Conservation (phyloP, 1,284 basidiomycete species). For the Melampsora abietis-canadensis region DNA sequence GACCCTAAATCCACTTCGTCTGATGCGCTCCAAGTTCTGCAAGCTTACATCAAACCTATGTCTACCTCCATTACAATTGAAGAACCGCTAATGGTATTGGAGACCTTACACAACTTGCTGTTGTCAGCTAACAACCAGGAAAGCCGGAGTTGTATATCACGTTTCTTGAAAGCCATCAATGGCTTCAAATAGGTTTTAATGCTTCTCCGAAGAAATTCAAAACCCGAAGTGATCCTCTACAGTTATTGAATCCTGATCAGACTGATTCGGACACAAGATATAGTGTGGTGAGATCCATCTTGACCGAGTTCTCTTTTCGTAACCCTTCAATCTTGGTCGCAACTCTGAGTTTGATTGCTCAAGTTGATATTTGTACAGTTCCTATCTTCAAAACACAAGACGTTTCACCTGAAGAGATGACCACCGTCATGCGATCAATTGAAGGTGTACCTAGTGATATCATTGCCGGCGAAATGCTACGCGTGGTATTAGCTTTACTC, state of each 20-base stretch:
- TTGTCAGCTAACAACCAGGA: conserved; percentile 57
- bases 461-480: conserved; percentile 29
- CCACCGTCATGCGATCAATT: conserved; percentile 32
- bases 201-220: conserved; percentile 67
- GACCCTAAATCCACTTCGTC: background rate
- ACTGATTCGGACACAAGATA: conserved; percentile 54
- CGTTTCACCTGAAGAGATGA: conserved; percentile 21
- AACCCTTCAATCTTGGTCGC: conserved; percentile 37
- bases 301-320: conserved; percentile 31
- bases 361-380: conserved; percentile 39
- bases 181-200: conserved; percentile 69
- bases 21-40: conserved; percentile 8
- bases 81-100: conserved; percentile 65
- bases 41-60: conserved; percentile 38
- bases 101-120: conserved; percentile 62
- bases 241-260: conserved; percentile 62
- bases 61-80: conserved; percentile 54
- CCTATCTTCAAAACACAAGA: conserved; percentile 14
- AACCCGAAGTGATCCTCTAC: conserved; percentile 61
- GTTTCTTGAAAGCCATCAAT: conserved; percentile 67
- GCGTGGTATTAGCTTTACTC: conserved; percentile 24
- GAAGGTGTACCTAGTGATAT: conserved; percentile 31
- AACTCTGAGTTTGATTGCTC: conserved; percentile 35
- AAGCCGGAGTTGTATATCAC: conserved; percentile 55
- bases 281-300: conserved; percentile 36